Percentiles rank a stretch among this genome's conserved stretches.
phyloP scores from a whole-genome alignment of 306 rosid species.

The Dalbergia cochinchinensis region DNA sequence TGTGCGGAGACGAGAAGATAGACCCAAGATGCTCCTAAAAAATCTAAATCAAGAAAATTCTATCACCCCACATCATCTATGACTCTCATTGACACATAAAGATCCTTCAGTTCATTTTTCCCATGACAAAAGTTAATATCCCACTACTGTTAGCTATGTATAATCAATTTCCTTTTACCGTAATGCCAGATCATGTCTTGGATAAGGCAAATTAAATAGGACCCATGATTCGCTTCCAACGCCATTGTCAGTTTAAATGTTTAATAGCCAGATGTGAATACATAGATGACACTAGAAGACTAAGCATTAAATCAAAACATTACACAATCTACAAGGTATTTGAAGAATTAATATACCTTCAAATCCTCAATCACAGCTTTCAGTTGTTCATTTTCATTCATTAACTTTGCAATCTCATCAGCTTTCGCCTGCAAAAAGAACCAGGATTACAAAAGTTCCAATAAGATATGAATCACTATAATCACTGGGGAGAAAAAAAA shows the following conservation, averaged over 20 bases:
- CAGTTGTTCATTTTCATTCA: conserved; percentile 94
- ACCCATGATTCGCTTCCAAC: conserved; percentile 12
- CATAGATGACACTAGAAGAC: background rate
- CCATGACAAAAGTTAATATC: conserved; percentile 24
- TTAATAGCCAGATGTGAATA: conserved; percentile 12
- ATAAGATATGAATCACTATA: conserved; percentile 26
- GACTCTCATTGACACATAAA: conserved; percentile 9
- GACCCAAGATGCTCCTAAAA: conserved; percentile 24
- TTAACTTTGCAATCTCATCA: conserved; percentile 92
- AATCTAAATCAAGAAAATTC: background rate
- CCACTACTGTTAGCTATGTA: background rate
- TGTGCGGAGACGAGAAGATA: conserved; percentile 24
- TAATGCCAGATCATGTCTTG: conserved; percentile 20
- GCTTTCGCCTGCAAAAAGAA: conserved; percentile 86
- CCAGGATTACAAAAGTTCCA: conserved; percentile 25
- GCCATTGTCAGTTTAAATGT: conserved; percentile 15
- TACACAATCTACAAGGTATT: conserved; percentile 20
- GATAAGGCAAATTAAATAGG: conserved; percentile 1
- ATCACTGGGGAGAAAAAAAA: conserved; percentile 37
- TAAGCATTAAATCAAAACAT: conserved; percentile 23
- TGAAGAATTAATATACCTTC: conserved; percentile 64
- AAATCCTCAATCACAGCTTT: conserved; percentile 79
- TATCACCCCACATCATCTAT: conserved; percentile 11
- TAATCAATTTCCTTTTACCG: background rate
- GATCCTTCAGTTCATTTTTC: conserved; percentile 29